A percentile compares a stretch with the other conserved stretches of the same genome.
These are phyloP conservation scores for Pyrenophora graminea DNA, from an alignment of 2,329 filamentous ascomycete genomes.

Conservation along the genomic window DNA sequence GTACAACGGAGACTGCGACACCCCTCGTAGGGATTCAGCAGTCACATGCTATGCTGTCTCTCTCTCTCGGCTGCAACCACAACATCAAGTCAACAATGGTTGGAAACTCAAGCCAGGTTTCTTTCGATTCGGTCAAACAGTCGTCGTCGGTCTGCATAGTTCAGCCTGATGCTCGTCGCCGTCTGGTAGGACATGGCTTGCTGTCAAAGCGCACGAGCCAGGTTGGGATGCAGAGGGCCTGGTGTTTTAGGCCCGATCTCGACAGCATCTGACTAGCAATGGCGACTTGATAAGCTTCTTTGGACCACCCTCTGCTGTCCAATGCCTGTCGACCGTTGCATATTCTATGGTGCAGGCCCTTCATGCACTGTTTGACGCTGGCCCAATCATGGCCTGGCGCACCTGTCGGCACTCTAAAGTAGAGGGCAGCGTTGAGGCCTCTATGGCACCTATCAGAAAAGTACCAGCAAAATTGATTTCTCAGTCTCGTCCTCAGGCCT, in stretches of 20 bases:
- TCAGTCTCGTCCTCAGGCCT: constrained; percentile 22
- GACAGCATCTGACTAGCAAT: constrained; percentile 25
- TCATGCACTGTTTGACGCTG: constrained; percentile 16
- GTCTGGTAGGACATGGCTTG: constrained; percentile 1
- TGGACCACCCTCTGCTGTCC: constrained; percentile 23
- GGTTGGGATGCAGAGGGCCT: constrained; percentile 9
- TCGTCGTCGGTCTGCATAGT: not conserved
- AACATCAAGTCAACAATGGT: not conserved
- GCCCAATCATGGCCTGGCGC: constrained; percentile 26
- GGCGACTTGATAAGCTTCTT: constrained; percentile 39
- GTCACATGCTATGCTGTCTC: no score
- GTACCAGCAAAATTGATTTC: constrained; percentile 36
- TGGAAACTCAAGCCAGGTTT: not conserved
- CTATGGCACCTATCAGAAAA: constrained; percentile 4
- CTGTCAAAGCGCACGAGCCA: constrained; percentile 15
- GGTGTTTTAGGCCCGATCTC: constrained; percentile 19
- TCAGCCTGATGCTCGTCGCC: not conserved
- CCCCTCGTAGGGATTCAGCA: no score
- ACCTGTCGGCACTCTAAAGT: constrained; percentile 25
- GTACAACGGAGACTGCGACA: no score
- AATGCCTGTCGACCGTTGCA: constrained; percentile 19
- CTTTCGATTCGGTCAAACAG: not conserved
- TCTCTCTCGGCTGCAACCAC: no score
- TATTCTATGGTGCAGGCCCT: constrained; percentile 22
- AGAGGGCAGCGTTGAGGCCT: constrained; percentile 14